phyloP scores from a whole-genome alignment of 108 stramenopile genomes.

The Pinguiococcus pyrenoidosus region DNA sequence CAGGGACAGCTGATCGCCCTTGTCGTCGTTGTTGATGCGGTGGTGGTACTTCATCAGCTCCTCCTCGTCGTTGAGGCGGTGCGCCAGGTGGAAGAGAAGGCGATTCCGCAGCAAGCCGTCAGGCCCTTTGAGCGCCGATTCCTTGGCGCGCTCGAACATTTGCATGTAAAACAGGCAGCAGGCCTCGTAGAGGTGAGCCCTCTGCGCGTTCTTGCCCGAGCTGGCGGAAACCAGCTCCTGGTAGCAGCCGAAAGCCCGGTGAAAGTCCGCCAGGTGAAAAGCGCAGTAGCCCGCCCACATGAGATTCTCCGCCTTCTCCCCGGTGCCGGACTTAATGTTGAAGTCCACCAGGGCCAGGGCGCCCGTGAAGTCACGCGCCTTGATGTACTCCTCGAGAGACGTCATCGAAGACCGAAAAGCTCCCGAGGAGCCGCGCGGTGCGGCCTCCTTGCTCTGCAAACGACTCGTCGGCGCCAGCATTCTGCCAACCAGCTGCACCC shows the following conservation, averaged over 20 bases:
- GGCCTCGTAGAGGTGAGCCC: constrained; percentile 45
- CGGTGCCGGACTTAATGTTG: constrained; percentile 38
- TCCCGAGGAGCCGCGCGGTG: no score
- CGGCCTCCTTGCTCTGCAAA: no score
- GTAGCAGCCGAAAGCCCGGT: constrained; percentile 48
- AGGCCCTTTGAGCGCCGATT: constrained; percentile 25
- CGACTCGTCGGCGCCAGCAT: no score
- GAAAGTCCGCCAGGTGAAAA: constrained; percentile 54
- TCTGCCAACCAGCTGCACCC: no score
- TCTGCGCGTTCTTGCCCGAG: constrained; percentile 20
- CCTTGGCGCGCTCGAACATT: constrained; percentile 10
- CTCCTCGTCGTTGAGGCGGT: constrained; percentile 51
- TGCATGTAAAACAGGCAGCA: constrained; percentile 56
- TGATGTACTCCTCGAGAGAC: no score
- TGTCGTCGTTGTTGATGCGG: constrained; percentile 47
- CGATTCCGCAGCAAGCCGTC: constrained; percentile 47
- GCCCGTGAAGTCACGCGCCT: constrained; percentile 56
- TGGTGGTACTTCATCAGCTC: constrained; percentile 57
- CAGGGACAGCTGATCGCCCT: constrained; percentile 59
- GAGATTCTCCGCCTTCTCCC: constrained; percentile 27
- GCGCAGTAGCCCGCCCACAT: constrained; percentile 61
- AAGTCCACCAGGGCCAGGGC: constrained; percentile 63
- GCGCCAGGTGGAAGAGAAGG: constrained; percentile 56
- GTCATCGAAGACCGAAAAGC: no score
- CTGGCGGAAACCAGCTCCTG: constrained; percentile 31